Base-by-base conservation (phyloP, 2,329 filamentous ascomycete genomes). In the Aspergillus amoenus region DNA sequence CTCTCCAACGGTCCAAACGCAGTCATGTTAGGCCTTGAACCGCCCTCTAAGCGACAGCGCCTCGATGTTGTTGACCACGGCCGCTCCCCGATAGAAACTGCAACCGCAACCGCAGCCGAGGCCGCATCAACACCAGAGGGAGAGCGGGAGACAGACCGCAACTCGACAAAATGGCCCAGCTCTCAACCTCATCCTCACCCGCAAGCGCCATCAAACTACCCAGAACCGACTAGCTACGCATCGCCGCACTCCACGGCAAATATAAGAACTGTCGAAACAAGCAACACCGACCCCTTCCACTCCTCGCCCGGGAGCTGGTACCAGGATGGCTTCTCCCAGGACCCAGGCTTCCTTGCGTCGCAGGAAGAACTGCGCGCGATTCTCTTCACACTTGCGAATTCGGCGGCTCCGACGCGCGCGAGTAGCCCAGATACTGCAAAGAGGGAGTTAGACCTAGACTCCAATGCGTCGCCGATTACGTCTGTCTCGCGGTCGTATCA, bases 341-440 rank as follows among this genome's bases (percentile, higher is more conserved):
- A 80, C 49, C 77, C 78, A 2, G 70, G 72, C 3, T 80, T 78
- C 53, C 68, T 79, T 15, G 76, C 78, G 24, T 75, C 77, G 0
- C 76, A 80, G 55, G 75, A 78, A 64, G 73, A 79, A 59, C 68
- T 81, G 4, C 72, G 77, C 52, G 70, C 69, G 21, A 73, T 79
- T 37, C 66, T 81, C 4, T 76, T 80, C 43, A 74, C 74, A 41
- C 75, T 77, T 1, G 77, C 78, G 1, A 75, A 79, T 41, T 79
- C 77, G 5, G 73, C 71, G 2, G 73, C 73, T 2, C 75, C 77
- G 0, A 78, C 77, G 1, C 68, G 77, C 2, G 71, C 77, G 41
- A 66, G 67, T 12, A 72, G 68, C 18, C 76, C 76, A 0, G 69
- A 67, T 63, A 42, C 62, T 48, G 52, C 62, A 64, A 41, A 64